Evolutionary conservation across 805 yeast genomes (phyloP).

Genomic region (Scheffersomyces stipitis): DNA sequence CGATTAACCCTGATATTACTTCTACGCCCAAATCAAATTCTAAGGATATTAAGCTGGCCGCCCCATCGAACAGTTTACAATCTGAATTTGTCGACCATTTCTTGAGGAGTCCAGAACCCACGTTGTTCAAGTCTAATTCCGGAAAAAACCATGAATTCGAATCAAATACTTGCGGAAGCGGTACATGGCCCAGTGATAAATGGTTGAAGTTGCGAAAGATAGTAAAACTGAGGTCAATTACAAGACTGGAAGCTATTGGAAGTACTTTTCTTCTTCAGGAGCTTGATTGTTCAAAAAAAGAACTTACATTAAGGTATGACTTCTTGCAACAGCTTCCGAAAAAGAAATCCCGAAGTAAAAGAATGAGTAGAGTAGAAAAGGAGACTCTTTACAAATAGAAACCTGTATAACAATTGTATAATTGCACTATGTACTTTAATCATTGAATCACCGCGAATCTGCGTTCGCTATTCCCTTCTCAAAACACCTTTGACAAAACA

Average conservation of each 20-base stretch:
- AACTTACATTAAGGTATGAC: constrained; percentile 1
- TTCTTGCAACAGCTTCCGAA: constrained; percentile 4
- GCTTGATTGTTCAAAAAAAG: constrained; percentile 24
- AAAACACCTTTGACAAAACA: constrained; percentile 58
- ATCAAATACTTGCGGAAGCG: too few relatives aligned
- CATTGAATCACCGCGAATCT: too few relatives aligned
- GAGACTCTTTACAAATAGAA: not conserved
- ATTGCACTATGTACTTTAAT: not conserved
- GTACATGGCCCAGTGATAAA: constrained; percentile 30
- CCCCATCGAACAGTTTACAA: not conserved
- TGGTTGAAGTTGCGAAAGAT: constrained; percentile 35
- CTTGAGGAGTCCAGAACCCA: not conserved
- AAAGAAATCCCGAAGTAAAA: too few relatives aligned
- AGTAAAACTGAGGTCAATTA: constrained; percentile 25
- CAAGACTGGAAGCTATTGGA: constrained; percentile 25
- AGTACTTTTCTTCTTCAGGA: constrained; percentile 25
- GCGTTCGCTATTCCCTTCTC: too few relatives aligned
- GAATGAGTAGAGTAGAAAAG: too few relatives aligned
- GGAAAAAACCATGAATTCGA: too few relatives aligned
- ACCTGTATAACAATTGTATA: not conserved
- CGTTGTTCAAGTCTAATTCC: too few relatives aligned
- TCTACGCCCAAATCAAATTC: constrained; percentile 5
- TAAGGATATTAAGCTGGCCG: constrained; percentile 18
- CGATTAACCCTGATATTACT: not conserved
- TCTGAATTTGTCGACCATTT: not conserved